Evolutionary conservation across 768 basidiomycete species (phyloP).

Genomic region (Kwoniella sp.): DNA sequence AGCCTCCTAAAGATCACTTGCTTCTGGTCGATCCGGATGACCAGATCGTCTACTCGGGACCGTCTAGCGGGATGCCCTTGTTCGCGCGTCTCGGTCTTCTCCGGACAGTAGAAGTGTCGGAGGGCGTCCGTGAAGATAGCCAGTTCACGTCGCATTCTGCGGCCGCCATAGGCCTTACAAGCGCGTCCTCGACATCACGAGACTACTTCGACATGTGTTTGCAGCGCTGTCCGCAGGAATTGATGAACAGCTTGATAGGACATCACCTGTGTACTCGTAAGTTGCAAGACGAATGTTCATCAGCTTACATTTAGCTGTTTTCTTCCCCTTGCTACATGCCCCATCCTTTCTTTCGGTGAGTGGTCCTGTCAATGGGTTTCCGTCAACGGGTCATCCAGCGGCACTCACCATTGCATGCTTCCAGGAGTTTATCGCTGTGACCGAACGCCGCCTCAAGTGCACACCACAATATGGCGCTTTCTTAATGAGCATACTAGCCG

Average conservation of each 20-base stretch:
- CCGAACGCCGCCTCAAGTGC: constrained; percentile 17
- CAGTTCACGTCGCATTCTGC: constrained; percentile 13
- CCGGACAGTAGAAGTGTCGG: constrained; percentile 14
- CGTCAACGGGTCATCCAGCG: not conserved
- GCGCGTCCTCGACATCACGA: constrained; percentile 3
- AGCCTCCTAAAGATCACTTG: constrained; percentile 14
- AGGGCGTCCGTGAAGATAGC: constrained; percentile 4
- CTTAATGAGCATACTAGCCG: constrained; percentile 17
- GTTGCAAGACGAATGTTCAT: not conserved
- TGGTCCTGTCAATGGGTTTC: not conserved
- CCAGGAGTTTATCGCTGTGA: constrained; percentile 22
- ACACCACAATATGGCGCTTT: constrained; percentile 19
- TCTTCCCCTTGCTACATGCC: constrained; percentile 17
- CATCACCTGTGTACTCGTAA: constrained; percentile 17
- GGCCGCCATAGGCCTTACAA: constrained; percentile 10
- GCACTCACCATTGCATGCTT: not conserved
- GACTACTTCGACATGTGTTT: constrained; percentile 21
- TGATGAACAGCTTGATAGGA: constrained; percentile 17
- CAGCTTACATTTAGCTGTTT: constrained; percentile 7
- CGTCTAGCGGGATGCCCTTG: constrained; percentile 14
- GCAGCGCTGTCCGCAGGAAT: constrained; percentile 17
- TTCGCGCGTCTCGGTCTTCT: constrained; percentile 21
- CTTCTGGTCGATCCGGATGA: constrained; percentile 19
- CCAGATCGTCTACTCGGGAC: constrained; percentile 20
- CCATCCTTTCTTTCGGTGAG: constrained; percentile 17